phyloP scores from a whole-genome alignment of 2,329 filamentous ascomycete genomes.

The Monosporascus sp. region DNA sequence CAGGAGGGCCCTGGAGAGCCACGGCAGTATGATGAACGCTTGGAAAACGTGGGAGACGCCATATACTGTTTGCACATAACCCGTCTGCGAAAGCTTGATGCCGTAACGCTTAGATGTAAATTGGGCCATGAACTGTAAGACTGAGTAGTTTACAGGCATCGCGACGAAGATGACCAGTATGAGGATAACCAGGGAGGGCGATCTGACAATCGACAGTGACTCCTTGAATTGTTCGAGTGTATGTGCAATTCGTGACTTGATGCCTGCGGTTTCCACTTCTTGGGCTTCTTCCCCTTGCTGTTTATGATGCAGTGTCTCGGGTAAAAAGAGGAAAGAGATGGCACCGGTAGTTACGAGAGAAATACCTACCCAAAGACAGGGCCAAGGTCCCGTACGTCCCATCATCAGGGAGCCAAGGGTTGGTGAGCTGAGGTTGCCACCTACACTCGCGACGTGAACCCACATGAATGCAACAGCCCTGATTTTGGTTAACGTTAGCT shows the following conservation, averaged over 20 bases:
- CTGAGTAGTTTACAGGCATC: slow-evolving; percentile 12
- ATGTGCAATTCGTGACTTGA: slow-evolving; percentile 10
- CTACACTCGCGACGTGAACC: slow-evolving; percentile 47
- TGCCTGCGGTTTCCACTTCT: neutral
- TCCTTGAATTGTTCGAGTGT: slow-evolving; percentile 15
- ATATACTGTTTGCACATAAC: slow-evolving; percentile 26
- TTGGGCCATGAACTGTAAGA: slow-evolving; percentile 22
- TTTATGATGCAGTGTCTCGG: slow-evolving; percentile 20
- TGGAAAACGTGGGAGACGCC: slow-evolving; percentile 21
- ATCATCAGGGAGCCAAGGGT: slow-evolving; percentile 23
- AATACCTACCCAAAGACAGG: slow-evolving; percentile 15
- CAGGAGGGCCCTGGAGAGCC: slow-evolving; percentile 16
- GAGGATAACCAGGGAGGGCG: slow-evolving; percentile 19
- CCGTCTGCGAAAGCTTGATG: slow-evolving; percentile 22
- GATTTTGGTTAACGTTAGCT: neutral
- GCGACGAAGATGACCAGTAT: slow-evolving; percentile 12
- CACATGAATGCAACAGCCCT: slow-evolving; percentile 40
- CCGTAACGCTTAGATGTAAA: slow-evolving; percentile 27
- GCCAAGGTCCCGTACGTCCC: slow-evolving; percentile 22
- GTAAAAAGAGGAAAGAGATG: slow-evolving; percentile 19
- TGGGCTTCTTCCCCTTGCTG: neutral
- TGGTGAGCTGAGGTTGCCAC: slow-evolving; percentile 30
- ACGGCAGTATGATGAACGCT: slow-evolving; percentile 23
- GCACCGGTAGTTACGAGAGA: slow-evolving; percentile 8
- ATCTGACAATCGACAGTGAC: slow-evolving; percentile 21